Evolutionary conservation across 768 basidiomycete genomes (phyloP), one percentile per base, ranked within the genome.

Genomic region (Lepiota brunneoincarnata): DNA sequence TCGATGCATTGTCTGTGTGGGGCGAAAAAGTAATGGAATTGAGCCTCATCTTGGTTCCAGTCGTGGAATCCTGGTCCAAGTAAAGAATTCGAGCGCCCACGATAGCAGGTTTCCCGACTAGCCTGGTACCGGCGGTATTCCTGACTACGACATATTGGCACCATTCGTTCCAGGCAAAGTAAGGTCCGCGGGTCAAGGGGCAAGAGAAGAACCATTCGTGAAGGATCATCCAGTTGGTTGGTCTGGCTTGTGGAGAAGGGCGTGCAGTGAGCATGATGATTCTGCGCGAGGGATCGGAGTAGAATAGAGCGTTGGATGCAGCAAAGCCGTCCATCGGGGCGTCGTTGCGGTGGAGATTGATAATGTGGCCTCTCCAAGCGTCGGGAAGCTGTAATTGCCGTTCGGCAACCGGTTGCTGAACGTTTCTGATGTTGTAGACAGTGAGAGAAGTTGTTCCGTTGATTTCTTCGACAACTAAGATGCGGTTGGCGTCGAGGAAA

Each of bases 311-410:
- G 42, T 67, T 75, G 75, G 61, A 24, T 72, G 65, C 1, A 72
- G 64, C 3, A 63, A 49, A 24, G 68, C 54, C 74, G 42, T 59
- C 64, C 57, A 66, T 70, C 6, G 76, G 69, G 36, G 78, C 73
- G 11, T 67, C 69, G 56, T 85, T 83, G 1, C 73, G 73, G 44
- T 72, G 71, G 57, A 84, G 78, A 31, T 71, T 74, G 58, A 84
- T 67, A 24, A 65, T 66, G 12, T 74, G 76, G 36, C 69, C 69
- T 42, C 58, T 67, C 83, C 82, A 86, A 24, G 70, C 69, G 36
- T 71, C 73, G 1, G 84, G 81, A 20, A 86, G 74, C 59, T 84
- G 80, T 62, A 82, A 83, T 51, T 79, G 77, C 54, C 78, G 77
- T 51, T 75, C 70, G 28, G 75, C 63, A 21, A 65, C 64, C 52